Base-by-base conservation (phyloP, 2,329 filamentous ascomycete genomes). In the Fusarium nematophilum region DNA sequence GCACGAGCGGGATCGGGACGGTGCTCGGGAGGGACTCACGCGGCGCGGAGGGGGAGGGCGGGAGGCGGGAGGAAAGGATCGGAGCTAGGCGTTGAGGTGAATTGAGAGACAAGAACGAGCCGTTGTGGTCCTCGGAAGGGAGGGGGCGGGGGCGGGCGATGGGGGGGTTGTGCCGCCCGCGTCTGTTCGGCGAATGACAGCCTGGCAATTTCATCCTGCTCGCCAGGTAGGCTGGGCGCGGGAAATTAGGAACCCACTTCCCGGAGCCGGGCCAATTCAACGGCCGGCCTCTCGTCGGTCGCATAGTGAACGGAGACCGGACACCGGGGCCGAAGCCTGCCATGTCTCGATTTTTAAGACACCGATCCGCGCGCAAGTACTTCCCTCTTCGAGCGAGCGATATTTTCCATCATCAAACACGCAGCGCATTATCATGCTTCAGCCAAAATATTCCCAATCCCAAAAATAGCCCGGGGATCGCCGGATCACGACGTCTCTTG, bases 91-190 rank as follows among this genome's bases (percentile, higher is more conserved):
- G 43, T 50, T 45, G 55, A 64, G 45, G 45, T n/a, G 44, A 46
- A 57, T 60, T 55, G 53, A 53, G 42, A 63, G 42, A 59, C 59
- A 59, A 59, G 49, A n/a, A n/a, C n/a, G n/a, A n/a, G 31, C 49
- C 33, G 59, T 63, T 59, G 49, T 29, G 39, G 44, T 57, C 37
- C 29, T 62, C 59, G 59, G 59, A 62, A 62, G 48, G 39, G 59
- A 55, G 59, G 58, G 59, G 59, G 57, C 34, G 57, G 53, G 46
- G 57, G 52, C 23, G 57, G 56, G 36, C 36, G 56, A 60, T 56
- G 56, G 53, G 53, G 49, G 39, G 58, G 21, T 44, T 34, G 15
- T 10, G 29, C 30, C 42, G 30, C n/a, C 37, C 57, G 57, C 47
- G 51, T 46, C 31, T 51, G 33, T 47, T 9, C 23, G 37, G 18